Evolutionary conservation across 345 rosid genomes (phyloP).

Genomic region (Linum tenue): DNA sequence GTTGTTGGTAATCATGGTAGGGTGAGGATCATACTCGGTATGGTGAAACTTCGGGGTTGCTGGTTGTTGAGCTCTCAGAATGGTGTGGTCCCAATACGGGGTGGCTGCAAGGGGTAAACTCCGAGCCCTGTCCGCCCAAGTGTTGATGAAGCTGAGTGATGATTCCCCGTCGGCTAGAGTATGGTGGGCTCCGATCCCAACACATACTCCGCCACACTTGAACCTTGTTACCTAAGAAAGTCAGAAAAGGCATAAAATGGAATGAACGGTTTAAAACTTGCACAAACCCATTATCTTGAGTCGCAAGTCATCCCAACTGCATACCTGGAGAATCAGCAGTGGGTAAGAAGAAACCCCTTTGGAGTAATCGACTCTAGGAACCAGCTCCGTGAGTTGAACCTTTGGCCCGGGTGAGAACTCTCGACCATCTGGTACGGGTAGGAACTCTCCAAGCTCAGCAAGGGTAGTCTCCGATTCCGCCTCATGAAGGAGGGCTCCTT

Average conservation of each 20-base stretch:
- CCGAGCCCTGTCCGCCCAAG: conserved; percentile 5
- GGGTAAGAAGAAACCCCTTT: conserved; percentile 2
- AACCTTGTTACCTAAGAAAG: neutral
- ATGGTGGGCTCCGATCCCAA: neutral
- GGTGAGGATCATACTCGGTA: conserved; percentile 30
- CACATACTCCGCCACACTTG: neutral
- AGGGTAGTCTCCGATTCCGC: conserved; percentile 6
- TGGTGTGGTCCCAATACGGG: conserved; percentile 26
- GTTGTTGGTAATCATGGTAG: conserved; percentile 21
- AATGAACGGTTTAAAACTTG: too few relatives aligned
- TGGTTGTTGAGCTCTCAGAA: conserved; percentile 25
- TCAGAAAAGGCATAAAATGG: too few relatives aligned
- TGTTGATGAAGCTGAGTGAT: neutral
- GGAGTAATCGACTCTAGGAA: conserved; percentile 4
- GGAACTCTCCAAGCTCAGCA: neutral
- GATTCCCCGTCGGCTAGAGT: neutral
- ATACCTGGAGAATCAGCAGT: neutral
- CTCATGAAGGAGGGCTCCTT: conserved; percentile 3
- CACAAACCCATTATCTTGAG: too few relatives aligned
- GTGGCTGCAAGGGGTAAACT: neutral
- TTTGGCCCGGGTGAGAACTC: too few relatives aligned
- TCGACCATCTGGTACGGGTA: neutral
- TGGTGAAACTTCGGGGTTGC: conserved; percentile 28
- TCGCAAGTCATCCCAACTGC: too few relatives aligned
- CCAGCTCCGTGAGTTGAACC: neutral